A percentile compares a stretch with the other conserved stretches of the same genome.
Evolutionary conservation across 225 moss, liverwort and hornwort genomes (phyloP).

Genomic region (Ulota crispa): DNA sequence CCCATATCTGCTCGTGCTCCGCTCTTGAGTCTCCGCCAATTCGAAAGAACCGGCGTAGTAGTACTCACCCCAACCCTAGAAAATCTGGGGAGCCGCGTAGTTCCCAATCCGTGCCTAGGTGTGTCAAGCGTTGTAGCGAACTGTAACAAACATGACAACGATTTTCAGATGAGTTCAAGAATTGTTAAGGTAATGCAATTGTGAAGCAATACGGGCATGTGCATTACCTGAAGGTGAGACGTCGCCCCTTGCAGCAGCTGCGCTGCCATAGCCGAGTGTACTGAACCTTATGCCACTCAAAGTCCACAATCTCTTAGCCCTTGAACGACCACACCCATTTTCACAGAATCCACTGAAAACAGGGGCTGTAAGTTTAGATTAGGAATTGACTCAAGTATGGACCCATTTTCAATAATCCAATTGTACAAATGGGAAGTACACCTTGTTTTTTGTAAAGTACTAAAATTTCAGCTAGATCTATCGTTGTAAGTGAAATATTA

Average conservation of each 20-base stretch:
- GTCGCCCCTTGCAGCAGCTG: slow-evolving; percentile 35
- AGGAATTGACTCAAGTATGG: too few species aligned
- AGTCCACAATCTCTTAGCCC: not conserved
- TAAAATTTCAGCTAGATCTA: too few species aligned
- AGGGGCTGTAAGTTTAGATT: too few species aligned
- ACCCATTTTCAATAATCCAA: too few species aligned
- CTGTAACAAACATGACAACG: slow-evolving; percentile 15
- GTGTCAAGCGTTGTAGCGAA: not conserved
- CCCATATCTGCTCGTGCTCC: slow-evolving; percentile 41
- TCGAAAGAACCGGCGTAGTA: not conserved
- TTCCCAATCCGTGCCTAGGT: not conserved
- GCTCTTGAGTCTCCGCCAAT: not conserved
- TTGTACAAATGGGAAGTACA: too few species aligned
- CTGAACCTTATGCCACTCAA: not conserved
- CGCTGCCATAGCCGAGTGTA: slow-evolving; percentile 32
- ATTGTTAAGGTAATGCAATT: not conserved
- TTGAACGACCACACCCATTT: too few species aligned
- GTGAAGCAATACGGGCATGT: not conserved
- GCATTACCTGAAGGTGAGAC: slow-evolving; percentile 21
- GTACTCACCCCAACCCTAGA: not conserved
- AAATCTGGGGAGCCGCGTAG: not conserved
- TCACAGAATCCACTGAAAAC: too few species aligned
- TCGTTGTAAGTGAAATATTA: too few species aligned
- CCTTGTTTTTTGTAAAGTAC: too few species aligned
- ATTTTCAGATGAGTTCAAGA: not conserved